Conservation (phyloP, 2,329 filamentous ascomycete genomes). For the Sarocladium brachiariae region DNA sequence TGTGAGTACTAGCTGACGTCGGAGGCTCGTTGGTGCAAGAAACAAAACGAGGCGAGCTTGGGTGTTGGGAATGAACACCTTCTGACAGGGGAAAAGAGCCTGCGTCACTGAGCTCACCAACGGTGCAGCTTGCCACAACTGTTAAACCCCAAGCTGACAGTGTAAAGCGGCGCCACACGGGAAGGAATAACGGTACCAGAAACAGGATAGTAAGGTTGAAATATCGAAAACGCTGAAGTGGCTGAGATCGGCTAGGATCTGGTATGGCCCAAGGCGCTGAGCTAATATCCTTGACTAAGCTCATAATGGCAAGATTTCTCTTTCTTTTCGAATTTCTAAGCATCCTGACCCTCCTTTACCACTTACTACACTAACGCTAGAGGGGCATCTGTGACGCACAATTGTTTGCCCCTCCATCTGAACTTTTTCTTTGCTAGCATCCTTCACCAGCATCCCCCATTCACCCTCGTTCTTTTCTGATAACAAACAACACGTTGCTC, state of each 20-base stretch:
- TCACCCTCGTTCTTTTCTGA: too few species aligned
- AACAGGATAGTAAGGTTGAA: too few species aligned
- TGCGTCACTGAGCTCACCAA: neutral
- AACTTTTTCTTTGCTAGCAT: neutral
- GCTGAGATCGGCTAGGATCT: neutral
- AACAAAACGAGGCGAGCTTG: neutral
- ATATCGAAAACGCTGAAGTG: neutral
- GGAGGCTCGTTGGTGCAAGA: too few species aligned
- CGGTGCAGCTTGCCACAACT: neutral
- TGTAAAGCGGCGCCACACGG: neutral
- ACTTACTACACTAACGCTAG: neutral
- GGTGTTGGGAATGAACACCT: neutral
- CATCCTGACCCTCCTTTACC: neutral
- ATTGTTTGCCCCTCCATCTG: conserved; percentile 6
- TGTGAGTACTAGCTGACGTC: too few species aligned
- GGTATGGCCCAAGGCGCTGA: neutral
- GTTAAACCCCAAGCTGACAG: neutral
- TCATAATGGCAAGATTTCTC: conserved; percentile 2
- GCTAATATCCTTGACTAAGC: neutral
- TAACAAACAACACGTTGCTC: too few species aligned
- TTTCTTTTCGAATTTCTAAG: conserved; percentile 8
- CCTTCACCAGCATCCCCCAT: too few species aligned
- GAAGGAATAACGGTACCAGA: neutral
- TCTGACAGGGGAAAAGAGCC: neutral
- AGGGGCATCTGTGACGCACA: conserved; percentile 3